Evolutionary conservation across 2,329 filamentous ascomycete species (phyloP).

Genomic region (Pestalotiopsis fici): DNA sequence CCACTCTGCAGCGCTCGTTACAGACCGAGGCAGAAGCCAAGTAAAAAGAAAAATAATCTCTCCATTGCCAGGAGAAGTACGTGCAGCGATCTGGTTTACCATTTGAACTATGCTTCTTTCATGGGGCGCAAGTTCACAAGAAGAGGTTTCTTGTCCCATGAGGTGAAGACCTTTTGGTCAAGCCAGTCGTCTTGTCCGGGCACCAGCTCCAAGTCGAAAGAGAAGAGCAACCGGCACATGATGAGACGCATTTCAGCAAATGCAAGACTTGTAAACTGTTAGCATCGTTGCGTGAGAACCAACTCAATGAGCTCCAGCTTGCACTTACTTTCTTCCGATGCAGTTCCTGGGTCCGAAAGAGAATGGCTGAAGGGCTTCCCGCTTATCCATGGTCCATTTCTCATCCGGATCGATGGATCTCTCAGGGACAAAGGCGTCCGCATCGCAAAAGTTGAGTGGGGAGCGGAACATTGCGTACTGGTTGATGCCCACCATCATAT

Average conservation of each 20-base stretch:
- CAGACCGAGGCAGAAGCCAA: too few species aligned
- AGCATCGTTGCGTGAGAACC: background rate
- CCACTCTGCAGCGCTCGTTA: too few species aligned
- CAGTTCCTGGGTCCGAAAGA: constrained; percentile 8
- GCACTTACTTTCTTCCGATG: constrained; percentile 1
- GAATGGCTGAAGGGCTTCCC: constrained; percentile 7
- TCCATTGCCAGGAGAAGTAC: background rate
- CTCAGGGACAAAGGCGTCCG: constrained; percentile 6
- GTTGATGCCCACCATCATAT: constrained; percentile 29
- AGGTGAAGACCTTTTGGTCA: background rate
- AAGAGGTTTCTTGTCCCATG: background rate
- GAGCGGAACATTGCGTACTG: constrained; percentile 29
- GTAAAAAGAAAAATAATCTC: too few species aligned
- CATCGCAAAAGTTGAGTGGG: constrained; percentile 4
- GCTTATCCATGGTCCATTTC: background rate
- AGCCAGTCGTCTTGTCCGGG: background rate
- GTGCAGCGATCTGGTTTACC: background rate
- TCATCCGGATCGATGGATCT: background rate
- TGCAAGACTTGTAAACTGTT: background rate
- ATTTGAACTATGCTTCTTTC: background rate
- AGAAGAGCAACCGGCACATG: background rate
- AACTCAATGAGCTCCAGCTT: background rate
- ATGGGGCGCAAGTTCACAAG: background rate
- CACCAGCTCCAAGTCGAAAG: background rate
- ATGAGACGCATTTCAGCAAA: background rate